Percentiles rank a stretch among this genome's conserved stretches.
phyloP scores from a whole-genome alignment of 2,329 filamentous ascomycete species.

The Neonectria sp. region DNA sequence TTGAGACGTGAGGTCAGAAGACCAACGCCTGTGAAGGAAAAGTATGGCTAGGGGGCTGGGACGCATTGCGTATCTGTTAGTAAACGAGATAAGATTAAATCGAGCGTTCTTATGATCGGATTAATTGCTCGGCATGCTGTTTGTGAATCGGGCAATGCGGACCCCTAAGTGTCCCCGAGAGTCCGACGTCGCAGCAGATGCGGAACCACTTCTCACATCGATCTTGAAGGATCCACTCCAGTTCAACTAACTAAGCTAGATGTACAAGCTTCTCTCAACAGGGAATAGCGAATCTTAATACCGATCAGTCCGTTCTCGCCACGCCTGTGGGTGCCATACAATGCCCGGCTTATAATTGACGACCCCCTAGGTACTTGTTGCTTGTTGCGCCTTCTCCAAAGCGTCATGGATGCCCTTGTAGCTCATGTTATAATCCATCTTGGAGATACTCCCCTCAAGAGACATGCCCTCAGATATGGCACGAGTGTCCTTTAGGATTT shows the following conservation, averaged over 20 bases:
- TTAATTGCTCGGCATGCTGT: neutral
- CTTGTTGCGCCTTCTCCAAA: neutral
- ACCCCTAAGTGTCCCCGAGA: neutral
- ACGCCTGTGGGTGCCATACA: neutral
- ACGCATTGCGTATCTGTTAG: neutral
- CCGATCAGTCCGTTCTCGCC: neutral
- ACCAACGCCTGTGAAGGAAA: neutral
- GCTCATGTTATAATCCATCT: neutral
- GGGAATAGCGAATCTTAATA: neutral
- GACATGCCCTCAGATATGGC: neutral
- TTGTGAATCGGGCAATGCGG: neutral
- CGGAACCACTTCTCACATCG: neutral
- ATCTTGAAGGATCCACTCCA: neutral
- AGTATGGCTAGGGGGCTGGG: neutral
- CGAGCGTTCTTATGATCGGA: neutral
- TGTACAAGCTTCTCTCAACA: neutral
- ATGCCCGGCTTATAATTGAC: neutral
- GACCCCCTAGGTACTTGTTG: neutral
- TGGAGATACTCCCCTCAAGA: slow-evolving; percentile 1
- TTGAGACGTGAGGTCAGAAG: neutral
- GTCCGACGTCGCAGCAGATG: neutral
- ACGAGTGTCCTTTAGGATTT: slow-evolving; percentile 1
- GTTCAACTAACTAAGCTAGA: neutral
- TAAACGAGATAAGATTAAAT: neutral
- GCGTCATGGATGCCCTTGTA: slow-evolving; percentile 1